Evolutionary conservation across 805 yeast genomes (phyloP).

Genomic region (Candida lessepsii): DNA sequence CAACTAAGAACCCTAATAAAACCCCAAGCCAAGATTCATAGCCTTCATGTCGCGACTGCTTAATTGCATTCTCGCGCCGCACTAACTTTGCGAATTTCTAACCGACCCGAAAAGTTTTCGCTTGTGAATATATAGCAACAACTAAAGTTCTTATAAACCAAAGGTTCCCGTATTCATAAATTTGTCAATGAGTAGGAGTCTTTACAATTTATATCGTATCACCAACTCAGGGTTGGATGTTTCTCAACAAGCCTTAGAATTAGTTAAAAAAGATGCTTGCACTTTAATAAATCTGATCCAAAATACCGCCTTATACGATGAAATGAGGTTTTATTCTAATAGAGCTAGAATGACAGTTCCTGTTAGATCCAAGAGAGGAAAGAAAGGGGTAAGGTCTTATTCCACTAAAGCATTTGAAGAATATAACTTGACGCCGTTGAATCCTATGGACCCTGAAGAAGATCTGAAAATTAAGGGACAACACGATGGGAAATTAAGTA

Average conservation of each 20-base stretch:
- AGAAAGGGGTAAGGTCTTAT: slow-evolving; percentile 5
- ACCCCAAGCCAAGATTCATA: too few species aligned
- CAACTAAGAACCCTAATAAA: too few species aligned
- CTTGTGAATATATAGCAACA: slow-evolving; percentile 2
- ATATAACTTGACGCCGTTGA: slow-evolving; percentile 2
- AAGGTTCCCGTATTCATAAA: too few species aligned
- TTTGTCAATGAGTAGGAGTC: slow-evolving; percentile 7
- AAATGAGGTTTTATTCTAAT: slow-evolving; percentile 2
- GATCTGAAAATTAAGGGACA: background rate
- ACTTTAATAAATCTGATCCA: background rate
- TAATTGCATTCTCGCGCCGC: slow-evolving; percentile 1
- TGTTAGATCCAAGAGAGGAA: background rate
- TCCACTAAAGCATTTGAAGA: slow-evolving; percentile 10
- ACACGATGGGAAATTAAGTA: slow-evolving; percentile 1
- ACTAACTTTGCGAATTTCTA: slow-evolving; percentile 4
- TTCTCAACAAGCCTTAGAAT: background rate
- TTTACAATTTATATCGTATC: slow-evolving; percentile 8
- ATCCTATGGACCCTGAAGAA: slow-evolving; percentile 3
- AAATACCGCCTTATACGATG: slow-evolving; percentile 3
- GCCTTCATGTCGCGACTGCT: background rate
- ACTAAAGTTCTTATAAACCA: too few species aligned
- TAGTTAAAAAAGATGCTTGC: slow-evolving; percentile 5
- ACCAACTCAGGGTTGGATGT: slow-evolving; percentile 6
- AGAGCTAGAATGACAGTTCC: background rate
- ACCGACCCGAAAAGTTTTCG: slow-evolving; percentile 5